Conservation (phyloP, 1,139 yeast genomes). For the Yamadazyma diospyri region DNA sequence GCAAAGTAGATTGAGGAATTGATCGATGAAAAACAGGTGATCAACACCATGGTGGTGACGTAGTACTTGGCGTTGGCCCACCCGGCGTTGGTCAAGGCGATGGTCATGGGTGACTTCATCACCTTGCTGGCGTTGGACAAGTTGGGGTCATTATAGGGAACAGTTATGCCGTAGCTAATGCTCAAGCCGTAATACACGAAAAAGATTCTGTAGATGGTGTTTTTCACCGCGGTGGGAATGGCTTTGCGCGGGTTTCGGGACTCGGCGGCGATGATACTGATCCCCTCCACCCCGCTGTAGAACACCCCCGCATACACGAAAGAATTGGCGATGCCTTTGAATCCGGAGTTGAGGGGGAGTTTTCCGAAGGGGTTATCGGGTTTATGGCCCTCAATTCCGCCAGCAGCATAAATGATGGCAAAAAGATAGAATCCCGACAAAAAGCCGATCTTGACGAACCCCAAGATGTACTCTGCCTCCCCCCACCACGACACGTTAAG, state of each 20-base stretch:
- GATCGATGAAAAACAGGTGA: slow-evolving; percentile 41
- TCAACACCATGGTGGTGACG: slow-evolving; percentile 39
- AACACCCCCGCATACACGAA: slow-evolving; percentile 60
- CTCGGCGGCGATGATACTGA: slow-evolving; percentile 67
- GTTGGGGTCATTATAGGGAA: slow-evolving; percentile 36
- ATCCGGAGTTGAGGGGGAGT: slow-evolving; percentile 38
- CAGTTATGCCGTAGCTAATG: slow-evolving; percentile 37
- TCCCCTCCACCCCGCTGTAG: slow-evolving; percentile 63
- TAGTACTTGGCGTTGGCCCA: slow-evolving; percentile 39
- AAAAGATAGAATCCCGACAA: slow-evolving; percentile 39
- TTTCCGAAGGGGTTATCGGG: slow-evolving; percentile 42
- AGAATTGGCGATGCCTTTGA: slow-evolving; percentile 35
- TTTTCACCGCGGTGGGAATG: slow-evolving; percentile 55
- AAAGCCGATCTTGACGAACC: slow-evolving; percentile 35
- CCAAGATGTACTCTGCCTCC: slow-evolving; percentile 41
- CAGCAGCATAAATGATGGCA: slow-evolving; percentile 41
- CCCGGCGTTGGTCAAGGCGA: slow-evolving; percentile 52
- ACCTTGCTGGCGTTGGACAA: slow-evolving; percentile 31
- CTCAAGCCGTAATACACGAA: slow-evolving; percentile 39
- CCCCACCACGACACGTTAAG: slow-evolving; percentile 43
- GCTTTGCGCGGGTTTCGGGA: slow-evolving; percentile 53
- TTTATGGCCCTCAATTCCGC: slow-evolving; percentile 35
- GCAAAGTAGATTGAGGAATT: slow-evolving; percentile 44
- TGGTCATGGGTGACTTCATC: slow-evolving; percentile 60
- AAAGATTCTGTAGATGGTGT: slow-evolving; percentile 37